Evolutionary conservation across 164 flowering plant species (phyloP).

Genomic region (Brasenia schreberi): DNA sequence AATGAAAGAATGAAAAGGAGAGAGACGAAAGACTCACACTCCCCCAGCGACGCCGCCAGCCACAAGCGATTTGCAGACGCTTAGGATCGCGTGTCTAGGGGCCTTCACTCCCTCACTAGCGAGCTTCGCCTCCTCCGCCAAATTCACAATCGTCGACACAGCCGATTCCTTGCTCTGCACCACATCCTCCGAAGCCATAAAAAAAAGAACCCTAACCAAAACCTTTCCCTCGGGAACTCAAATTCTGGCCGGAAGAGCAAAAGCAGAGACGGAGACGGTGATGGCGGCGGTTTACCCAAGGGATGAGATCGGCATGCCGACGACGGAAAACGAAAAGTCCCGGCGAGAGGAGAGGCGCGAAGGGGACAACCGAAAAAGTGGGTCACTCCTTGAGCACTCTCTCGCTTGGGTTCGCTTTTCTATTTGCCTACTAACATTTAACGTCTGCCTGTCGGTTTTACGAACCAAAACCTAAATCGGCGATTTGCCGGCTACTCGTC

Average conservation of each 20-base stretch:
- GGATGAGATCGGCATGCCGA: not conserved
- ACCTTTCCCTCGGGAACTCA: not conserved
- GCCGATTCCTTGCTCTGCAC: constrained; percentile 41
- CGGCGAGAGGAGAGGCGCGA: not conserved
- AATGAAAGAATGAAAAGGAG: not conserved
- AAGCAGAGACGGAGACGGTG: not conserved
- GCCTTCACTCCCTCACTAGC: constrained; percentile 78
- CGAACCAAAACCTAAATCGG: not conserved
- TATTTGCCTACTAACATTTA: too few relatives aligned
- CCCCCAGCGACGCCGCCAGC: constrained; percentile 98
- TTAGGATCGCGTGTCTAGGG: constrained; percentile 42
- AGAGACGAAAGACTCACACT: constrained; percentile 42
- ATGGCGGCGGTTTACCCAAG: not conserved
- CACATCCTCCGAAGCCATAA: constrained; percentile 60
- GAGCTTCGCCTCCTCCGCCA: constrained; percentile 89
- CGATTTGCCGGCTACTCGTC: too few relatives aligned
- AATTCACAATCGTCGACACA: constrained; percentile 71
- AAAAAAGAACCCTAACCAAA: constrained; percentile 3
- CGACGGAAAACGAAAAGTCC: not conserved
- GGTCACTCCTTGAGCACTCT: not conserved
- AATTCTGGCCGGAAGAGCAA: too few relatives aligned
- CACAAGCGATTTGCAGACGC: constrained; percentile 73
- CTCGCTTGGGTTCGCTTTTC: not conserved
- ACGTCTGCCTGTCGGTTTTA: not conserved
- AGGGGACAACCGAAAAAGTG: not conserved